Percentiles rank a stretch among this genome's conserved stretches.
phyloP scores from a whole-genome alignment of 2,329 filamentous ascomycete genomes.

The Xylariaceae sp. region DNA sequence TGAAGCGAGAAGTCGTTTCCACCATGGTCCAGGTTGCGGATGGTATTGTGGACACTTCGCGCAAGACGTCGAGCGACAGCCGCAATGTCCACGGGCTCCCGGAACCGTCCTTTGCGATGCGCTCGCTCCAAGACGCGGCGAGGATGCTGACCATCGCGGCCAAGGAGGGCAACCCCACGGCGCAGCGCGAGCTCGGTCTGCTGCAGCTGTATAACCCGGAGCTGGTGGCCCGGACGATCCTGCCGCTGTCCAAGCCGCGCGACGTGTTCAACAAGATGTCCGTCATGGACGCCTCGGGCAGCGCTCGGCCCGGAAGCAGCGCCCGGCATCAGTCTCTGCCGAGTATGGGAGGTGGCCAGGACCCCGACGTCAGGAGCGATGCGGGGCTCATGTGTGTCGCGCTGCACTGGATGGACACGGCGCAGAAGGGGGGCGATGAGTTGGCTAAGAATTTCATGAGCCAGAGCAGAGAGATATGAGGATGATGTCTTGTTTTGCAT shows the following conservation, averaged over 20 bases:
- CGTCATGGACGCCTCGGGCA: constrained; percentile 66
- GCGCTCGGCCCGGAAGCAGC: constrained; percentile 32
- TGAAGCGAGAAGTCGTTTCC: constrained; percentile 82
- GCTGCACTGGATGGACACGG: constrained; percentile 95
- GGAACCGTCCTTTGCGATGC: constrained; percentile 40
- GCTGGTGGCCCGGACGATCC: constrained; percentile 69
- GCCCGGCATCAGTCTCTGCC: constrained; percentile 25
- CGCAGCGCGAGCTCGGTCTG: constrained; percentile 87
- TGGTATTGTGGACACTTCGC: constrained; percentile 61
- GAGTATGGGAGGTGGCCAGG: constrained; percentile 25
- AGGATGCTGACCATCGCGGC: constrained; percentile 90
- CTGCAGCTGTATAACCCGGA: constrained; percentile 92
- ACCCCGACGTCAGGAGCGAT: constrained; percentile 59
- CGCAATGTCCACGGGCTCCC: constrained; percentile 24
- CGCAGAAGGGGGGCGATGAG: constrained; percentile 78
- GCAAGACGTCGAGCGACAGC: constrained; percentile 37
- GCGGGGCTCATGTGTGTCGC: constrained; percentile 88
- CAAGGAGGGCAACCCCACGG: constrained; percentile 81
- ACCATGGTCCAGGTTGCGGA: constrained; percentile 76
- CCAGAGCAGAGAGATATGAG: constrained; percentile 48
- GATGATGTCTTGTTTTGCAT: too few species aligned
- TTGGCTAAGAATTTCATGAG: constrained; percentile 76
- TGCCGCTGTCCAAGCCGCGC: constrained; percentile 76
- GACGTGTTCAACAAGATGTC: constrained; percentile 91
- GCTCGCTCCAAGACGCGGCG: constrained; percentile 74